Base-by-base conservation (phyloP, 345 rosid species). In the Salix purpurea region DNA sequence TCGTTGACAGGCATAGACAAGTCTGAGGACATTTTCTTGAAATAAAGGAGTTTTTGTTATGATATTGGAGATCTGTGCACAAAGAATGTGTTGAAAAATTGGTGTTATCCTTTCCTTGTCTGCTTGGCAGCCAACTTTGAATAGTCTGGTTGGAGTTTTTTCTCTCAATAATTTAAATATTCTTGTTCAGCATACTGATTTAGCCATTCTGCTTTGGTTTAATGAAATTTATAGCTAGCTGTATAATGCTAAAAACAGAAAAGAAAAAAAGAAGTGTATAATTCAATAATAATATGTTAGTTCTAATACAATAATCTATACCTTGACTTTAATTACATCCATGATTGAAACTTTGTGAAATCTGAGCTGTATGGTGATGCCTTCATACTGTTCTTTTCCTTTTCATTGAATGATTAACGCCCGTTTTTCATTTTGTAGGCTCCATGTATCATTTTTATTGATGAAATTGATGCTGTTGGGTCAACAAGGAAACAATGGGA, bases 401-500 rank as follows among this genome's bases (percentile, higher is more conserved):
- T 64, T 69, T 58, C 26, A 40, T 56, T n/a, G 50, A 13, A 9
- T 60, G 5, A 56, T 60, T 78, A 71, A 79, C 9, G 5, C 28
- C 28, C 28, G 4, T 58, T 65, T 74, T 12, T 7, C 74, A 79
- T 80, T 67, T 79, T 37, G 71, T 79, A 94, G 99, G 98, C 99
- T 54, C 99, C 99, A 46, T 93, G 99, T 82, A 96, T 96, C 70
- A 88, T 96, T 81, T 96, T 96, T 83, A 96, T 96, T 77, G 99
- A 96, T 84, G 99, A 96, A 87, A 96, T 93, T 74, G 98, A 96
- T 83, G 98, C 97, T 40, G 96, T 96, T 83, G 99, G 99, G 62
- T 93, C 99, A 32, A 93, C 98, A 11, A 84, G 99, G 79, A 96
- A 93, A 80, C 98, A 93, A 85, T 93, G 98, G 99, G 98, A 96